phyloP scores from a whole-genome alignment of 2,329 filamentous ascomycete genomes.

The Colletotrichum sp. region DNA sequence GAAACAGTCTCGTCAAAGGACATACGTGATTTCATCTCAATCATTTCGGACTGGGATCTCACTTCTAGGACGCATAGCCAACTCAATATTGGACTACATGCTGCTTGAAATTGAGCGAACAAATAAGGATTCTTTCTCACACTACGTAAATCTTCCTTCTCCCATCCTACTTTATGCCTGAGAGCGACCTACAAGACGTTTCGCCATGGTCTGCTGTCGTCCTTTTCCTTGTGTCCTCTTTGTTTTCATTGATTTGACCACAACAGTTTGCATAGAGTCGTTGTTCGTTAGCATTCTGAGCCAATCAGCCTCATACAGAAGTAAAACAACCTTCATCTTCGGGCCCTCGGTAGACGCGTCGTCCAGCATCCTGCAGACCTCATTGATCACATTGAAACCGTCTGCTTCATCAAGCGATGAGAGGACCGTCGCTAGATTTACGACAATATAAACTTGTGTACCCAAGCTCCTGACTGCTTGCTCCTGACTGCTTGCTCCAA shows the following conservation, averaged over 20 bases:
- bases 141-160: too few relatives aligned
- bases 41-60: neutral
- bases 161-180: fast-evolving
- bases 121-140: too few relatives aligned
- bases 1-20: neutral
- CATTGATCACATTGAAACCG: neutral
- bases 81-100: too few relatives aligned
- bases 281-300: neutral
- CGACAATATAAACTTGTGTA: neutral
- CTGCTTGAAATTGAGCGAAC: too few relatives aligned
- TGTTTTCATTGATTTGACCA: neutral
- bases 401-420: neutral
- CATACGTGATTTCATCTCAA: neutral
- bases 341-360: neutral
- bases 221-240: neutral
- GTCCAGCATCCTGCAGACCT: neutral
- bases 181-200: neutral
- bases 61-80: fast-evolving
- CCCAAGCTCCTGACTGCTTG: neutral
- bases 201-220: neutral
- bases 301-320: neutral
- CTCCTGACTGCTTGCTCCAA: neutral
- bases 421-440: neutral
- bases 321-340: neutral
- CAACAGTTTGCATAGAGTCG: neutral